A percentile compares a stretch with the other conserved stretches of the same genome.
Conservation (phyloP, 1,139 yeast genomes). For the Geotrichum carabidarum region DNA sequence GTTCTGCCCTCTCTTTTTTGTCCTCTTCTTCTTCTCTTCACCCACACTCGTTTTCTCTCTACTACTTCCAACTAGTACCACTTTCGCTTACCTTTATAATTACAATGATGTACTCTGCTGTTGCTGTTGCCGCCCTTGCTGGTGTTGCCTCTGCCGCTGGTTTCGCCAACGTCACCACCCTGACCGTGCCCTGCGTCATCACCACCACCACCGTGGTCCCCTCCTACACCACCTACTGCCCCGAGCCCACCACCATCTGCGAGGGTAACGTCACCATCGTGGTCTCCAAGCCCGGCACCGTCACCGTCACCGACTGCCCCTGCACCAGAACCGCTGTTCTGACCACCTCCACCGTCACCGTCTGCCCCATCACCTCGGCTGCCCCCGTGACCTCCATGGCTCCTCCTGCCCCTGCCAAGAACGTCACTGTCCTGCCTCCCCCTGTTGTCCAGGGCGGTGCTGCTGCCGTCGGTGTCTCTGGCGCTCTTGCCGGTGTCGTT, state of each 20-base stretch:
- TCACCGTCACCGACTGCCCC: conserved; percentile 44
- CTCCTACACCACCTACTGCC: conserved; percentile 42
- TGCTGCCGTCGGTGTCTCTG: conserved; percentile 32
- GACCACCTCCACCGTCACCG: conserved; percentile 43
- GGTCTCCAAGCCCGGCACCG: conserved; percentile 42
- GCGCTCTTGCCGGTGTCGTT: conserved; percentile 38
- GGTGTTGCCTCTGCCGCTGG: conserved; percentile 26
- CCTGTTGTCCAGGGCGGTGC: conserved; percentile 25
- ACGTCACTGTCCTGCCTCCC: conserved; percentile 15
- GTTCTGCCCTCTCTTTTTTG: neutral
- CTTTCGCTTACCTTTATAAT: neutral
- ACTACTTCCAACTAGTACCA: neutral
- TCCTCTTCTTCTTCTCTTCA: neutral
- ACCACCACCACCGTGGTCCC: conserved; percentile 36
- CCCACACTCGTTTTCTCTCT: neutral
- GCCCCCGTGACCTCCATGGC: conserved; percentile 27
- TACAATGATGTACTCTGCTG: conserved; percentile 36
- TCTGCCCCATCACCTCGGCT: conserved; percentile 36
- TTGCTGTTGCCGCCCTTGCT: conserved; percentile 22
- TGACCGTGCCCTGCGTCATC: conserved; percentile 15
- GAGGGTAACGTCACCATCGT: conserved; percentile 39
- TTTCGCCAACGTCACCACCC: conserved; percentile 30
- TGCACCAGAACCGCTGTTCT: conserved; percentile 53
- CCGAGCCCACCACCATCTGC: conserved; percentile 39
- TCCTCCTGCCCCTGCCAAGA: neutral